Evolutionary conservation across 2,329 filamentous ascomycete genomes (phyloP).

Genomic region (Neonectria neomacrospora): DNA sequence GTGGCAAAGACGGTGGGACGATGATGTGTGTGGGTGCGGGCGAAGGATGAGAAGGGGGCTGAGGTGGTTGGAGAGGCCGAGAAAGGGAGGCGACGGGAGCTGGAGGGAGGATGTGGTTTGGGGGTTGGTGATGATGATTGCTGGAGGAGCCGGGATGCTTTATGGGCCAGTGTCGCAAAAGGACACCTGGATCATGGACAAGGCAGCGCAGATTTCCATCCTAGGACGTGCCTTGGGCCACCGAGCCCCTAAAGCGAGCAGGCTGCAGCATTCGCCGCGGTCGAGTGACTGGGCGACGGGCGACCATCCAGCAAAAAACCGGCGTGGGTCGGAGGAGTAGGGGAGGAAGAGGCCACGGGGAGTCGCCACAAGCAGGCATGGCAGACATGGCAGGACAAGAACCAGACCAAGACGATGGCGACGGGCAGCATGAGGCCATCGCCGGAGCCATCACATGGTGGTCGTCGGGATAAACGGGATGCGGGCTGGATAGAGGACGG

Average conservation of each 20-base stretch:
- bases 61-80: slow-evolving; percentile 14
- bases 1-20: slow-evolving; percentile 27
- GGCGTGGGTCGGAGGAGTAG: slow-evolving; percentile 8
- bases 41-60: slow-evolving; percentile 24
- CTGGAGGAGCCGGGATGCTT: slow-evolving; percentile 37
- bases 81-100: slow-evolving; percentile 29
- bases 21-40: slow-evolving; percentile 29
- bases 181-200: slow-evolving; percentile 44
- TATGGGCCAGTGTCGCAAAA: slow-evolving; percentile 44
- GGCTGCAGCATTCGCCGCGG: slow-evolving; percentile 26
- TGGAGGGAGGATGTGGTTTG: slow-evolving; percentile 23
- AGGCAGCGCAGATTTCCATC: slow-evolving; percentile 38
- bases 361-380: too few species aligned
- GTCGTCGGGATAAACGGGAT: slow-evolving; percentile 1
- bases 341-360: slow-evolving; percentile 9
- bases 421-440: slow-evolving; percentile 39
- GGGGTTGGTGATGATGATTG: slow-evolving; percentile 35
- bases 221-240: slow-evolving; percentile 14
- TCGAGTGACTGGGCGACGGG: slow-evolving; percentile 14
- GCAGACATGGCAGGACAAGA: not conserved
- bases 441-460: slow-evolving; percentile 17
- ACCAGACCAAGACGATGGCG: slow-evolving; percentile 14
- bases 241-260: slow-evolving; percentile 15
- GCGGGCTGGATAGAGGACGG: not conserved
- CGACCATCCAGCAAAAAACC: not conserved